phyloP scores from a whole-genome alignment of 129 eudicot species.

The Dittrichia graveolens region DNA sequence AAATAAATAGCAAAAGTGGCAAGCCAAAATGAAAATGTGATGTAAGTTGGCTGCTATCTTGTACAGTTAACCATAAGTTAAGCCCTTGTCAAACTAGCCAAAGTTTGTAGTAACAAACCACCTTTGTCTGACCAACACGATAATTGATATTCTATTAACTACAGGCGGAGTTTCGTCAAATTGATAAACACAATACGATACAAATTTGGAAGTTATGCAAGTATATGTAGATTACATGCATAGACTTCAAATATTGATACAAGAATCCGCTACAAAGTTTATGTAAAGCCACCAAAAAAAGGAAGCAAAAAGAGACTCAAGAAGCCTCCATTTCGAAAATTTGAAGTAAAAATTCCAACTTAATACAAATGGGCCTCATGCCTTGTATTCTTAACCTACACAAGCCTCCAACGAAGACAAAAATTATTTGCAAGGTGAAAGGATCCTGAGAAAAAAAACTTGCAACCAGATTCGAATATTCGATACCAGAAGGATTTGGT shows the following conservation, averaged over 20 bases:
- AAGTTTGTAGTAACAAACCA: too few species aligned
- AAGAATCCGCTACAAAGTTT: background rate
- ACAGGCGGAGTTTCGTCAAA: background rate
- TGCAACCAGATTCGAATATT: conserved; percentile 41
- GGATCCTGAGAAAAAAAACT: conserved; percentile 33
- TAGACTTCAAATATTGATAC: background rate
- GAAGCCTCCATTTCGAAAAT: conserved; percentile 16
- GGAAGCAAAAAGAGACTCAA: background rate
- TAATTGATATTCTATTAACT: background rate
- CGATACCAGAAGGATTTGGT: conserved; percentile 22
- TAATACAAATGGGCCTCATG: conserved; percentile 35
- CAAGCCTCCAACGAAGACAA: conserved; percentile 37
- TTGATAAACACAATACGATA: background rate
- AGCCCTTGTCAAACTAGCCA: background rate
- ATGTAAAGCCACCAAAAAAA: background rate
- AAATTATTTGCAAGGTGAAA: conserved; percentile 43
- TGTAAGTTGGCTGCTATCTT: too few species aligned
- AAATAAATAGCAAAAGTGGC: too few species aligned
- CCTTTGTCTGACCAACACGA: background rate
- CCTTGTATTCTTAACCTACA: conserved; percentile 38
- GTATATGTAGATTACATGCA: conserved; percentile 8
- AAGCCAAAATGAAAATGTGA: too few species aligned
- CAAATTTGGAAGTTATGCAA: background rate
- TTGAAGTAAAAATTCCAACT: conserved; percentile 23
- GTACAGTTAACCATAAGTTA: background rate